Evolutionary conservation across 2,329 filamentous ascomycete species (phyloP).

Genomic region (Aureobasidium namibiae): DNA sequence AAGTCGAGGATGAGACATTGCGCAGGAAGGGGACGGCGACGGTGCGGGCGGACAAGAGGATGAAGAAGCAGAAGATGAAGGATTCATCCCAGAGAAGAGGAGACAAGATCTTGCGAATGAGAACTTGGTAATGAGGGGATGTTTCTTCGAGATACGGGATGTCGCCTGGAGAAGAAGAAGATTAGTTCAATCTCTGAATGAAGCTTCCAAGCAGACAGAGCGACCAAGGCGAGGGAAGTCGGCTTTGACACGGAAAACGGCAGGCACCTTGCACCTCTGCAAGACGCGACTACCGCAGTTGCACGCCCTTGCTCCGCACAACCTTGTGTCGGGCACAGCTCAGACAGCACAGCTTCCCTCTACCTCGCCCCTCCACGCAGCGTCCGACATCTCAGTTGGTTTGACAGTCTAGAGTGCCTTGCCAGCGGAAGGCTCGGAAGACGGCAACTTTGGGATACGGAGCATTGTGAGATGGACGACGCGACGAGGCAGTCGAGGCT

Average conservation of each 20-base stretch:
- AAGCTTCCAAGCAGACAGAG: background rate
- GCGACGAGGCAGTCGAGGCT: background rate
- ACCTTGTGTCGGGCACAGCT: no score
- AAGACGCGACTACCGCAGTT: background rate
- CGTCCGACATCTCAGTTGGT: background rate
- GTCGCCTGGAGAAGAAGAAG: background rate
- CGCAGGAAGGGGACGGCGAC: slow-evolving; percentile 36
- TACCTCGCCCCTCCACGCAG: no score
- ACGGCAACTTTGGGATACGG: background rate
- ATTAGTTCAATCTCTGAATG: background rate
- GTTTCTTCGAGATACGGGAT: background rate
- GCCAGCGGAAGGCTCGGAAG: no score
- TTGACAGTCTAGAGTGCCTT: no score
- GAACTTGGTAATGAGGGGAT: slow-evolving; percentile 22
- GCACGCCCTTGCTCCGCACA: background rate
- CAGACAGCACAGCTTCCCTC: no score
- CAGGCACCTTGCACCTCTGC: no score
- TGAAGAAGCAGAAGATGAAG: slow-evolving; percentile 38
- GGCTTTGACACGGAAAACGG: background rate
- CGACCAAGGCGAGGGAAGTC: background rate
- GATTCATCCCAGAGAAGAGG: slow-evolving; percentile 39
- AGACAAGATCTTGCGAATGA: slow-evolving; percentile 37
- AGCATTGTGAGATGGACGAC: background rate
- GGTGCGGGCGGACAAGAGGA: slow-evolving; percentile 38
- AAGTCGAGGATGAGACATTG: slow-evolving; percentile 26